Evolutionary conservation across 305 asterid species (phyloP), one percentile per base, ranked within the genome.

Genomic region (Fraxinus dipetala): DNA sequence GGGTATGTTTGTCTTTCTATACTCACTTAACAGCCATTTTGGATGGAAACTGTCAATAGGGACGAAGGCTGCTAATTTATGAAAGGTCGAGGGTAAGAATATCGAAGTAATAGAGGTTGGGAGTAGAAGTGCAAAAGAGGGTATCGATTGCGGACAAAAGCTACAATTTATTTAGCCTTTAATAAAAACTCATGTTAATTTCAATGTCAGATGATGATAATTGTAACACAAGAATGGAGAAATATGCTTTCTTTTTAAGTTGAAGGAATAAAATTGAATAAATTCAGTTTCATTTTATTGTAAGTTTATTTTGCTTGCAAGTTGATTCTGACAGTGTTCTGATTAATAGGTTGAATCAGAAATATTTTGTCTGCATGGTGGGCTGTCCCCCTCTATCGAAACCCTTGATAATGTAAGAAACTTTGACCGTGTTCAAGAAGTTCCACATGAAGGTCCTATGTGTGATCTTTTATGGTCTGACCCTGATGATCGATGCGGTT

Each of bases 361-460:
- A 87, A 93, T 95, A 75, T 95, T 95, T 85, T 95, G 98, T 90
- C 89, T 95, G 83, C 98, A 95, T 51, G 98, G 98, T 84, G 98
- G 98, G 72, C 80, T 95, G 82, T 95, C 98, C 79, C 98, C 98
- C 11, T 93, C 98, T 65, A 85, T 95, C 72, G 98, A 95, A 87
- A 95, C 98, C 80, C 96, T 95, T 56, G 98, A 95, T 82, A 93
- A 90, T 85, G 92, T 95, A 86, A 90, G 98, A 87, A 93, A 93
- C 91, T 93, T 95, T 69, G 98, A 95, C 67, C 98, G 98, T 85
- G 97, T 95, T 78, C 98, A 95, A 93, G 98, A 95, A 92, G 98
- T 95, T 80, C 98, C 98, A 48, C 98, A 95, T 84, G 98, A 95
- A 88, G 98, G 98, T 80, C 98, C 98, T 35, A 95, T 95, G 98